Conservation (phyloP, 1,139 yeast species). For the Protomyces pachydermus region DNA sequence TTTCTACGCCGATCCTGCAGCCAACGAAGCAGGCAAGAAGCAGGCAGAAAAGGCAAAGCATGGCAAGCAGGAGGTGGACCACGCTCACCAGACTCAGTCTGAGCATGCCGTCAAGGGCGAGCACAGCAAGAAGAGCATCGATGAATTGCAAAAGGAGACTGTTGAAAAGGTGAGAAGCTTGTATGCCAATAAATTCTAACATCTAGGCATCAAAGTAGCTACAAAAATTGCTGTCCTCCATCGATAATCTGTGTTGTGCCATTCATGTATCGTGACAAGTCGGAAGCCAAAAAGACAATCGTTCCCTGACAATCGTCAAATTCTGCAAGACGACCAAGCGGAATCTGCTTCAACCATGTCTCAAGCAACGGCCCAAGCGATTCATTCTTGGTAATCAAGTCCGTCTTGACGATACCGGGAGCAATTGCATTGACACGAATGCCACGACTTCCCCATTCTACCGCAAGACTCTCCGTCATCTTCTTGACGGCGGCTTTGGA, state of each 20-base stretch:
- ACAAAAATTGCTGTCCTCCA: conserved; percentile 47
- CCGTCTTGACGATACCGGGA: conserved; percentile 58
- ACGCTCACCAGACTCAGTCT: conserved; percentile 23
- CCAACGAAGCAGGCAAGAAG: conserved; percentile 20
- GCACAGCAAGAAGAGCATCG: conserved; percentile 19
- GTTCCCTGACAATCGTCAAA: conserved; percentile 64
- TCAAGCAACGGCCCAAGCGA: conserved; percentile 16
- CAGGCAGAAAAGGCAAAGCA: conserved; percentile 23
- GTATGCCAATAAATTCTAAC: background rate
- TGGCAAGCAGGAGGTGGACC: conserved; percentile 20
- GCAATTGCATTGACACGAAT: conserved; percentile 54
- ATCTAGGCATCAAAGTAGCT: background rate
- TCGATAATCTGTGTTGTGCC: conserved; percentile 63
- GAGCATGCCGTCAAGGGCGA: conserved; percentile 24
- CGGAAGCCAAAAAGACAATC: conserved; percentile 59
- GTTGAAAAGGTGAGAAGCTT: conserved; percentile 8
- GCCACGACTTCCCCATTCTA: conserved; percentile 55
- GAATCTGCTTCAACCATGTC: conserved; percentile 42
- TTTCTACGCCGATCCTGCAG: conserved; percentile 16
- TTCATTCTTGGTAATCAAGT: conserved; percentile 21
- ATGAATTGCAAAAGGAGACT: conserved; percentile 19
- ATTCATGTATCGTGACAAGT: conserved; percentile 61
- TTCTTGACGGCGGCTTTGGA: conserved; percentile 59
- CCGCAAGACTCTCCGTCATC: conserved; percentile 51
- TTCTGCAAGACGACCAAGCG: conserved; percentile 26